A percentile compares a stretch with the other conserved stretches of the same genome.
Evolutionary conservation across 257 asterid species (phyloP).

Genomic region (Solanum arcanum): DNA sequence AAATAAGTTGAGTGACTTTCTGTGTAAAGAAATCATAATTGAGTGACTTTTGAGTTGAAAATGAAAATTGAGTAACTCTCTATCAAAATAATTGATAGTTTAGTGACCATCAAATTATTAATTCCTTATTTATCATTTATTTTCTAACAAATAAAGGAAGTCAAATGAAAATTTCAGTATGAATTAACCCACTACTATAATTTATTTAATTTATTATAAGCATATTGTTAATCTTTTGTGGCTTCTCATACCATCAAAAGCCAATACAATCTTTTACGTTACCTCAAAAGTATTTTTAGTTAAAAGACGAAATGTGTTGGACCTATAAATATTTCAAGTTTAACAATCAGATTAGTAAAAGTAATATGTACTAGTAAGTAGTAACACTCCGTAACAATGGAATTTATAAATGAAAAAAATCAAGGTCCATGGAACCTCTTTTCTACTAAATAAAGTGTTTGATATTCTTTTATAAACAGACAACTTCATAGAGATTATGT

Average conservation of each 20-base stretch:
- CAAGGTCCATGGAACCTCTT: neutral
- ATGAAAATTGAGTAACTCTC: too few species aligned
- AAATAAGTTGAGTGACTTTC: too few species aligned
- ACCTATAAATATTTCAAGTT: neutral
- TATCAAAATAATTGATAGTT: too few species aligned
- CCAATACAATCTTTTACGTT: neutral
- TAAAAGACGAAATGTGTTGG: neutral
- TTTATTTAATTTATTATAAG: neutral
- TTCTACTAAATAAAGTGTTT: neutral
- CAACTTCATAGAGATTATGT: neutral
- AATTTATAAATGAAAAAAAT: neutral
- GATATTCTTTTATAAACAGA: too few species aligned
- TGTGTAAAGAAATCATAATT: too few species aligned
- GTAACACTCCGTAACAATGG: neutral
- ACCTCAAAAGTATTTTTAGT: neutral
- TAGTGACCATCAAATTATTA: too few species aligned
- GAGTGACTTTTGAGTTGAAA: too few species aligned
- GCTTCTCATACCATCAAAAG: neutral
- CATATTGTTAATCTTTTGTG: neutral
- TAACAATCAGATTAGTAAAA: neutral
- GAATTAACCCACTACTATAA: neutral
- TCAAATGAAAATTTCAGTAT: neutral
- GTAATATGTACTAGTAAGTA: neutral
- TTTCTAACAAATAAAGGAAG: neutral
- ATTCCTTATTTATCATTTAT: neutral